Evolutionary conservation across 176 grass and related monocot species (phyloP), one percentile per base, ranked within the genome.

Genomic region (Bothriochloa decipiens): DNA sequence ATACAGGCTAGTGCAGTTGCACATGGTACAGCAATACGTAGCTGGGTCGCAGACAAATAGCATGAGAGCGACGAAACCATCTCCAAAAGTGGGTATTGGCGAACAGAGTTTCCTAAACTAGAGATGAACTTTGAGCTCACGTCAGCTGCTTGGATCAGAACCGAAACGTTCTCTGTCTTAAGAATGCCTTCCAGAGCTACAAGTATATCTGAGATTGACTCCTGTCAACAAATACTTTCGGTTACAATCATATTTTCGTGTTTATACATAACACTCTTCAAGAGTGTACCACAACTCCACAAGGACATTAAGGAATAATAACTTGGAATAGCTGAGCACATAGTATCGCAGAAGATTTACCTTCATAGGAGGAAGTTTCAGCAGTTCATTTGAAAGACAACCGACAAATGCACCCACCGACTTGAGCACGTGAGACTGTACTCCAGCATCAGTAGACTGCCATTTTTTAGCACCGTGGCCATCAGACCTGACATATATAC

Each of bases 351-450:
- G 16, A 68, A 81, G 26, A 8, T 55, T 55, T 68, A 94, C 92
- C 92, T 92, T 91, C 74, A 90, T 74, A 83, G 77, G 85, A 88
- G 90, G 70, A 81, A 88, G 87, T 20, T 41, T 76, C 26, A 88
- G 14, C 40, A 83, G 18, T 60, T 84, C 75, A 77, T 68, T 82
- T 9, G 92, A 78, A 23, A 92, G 26, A 70, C 70, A 92, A 35
- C 57, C 36, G 11, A 92, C 26, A 74, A 94, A 92, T 14, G 82
- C 55, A 70, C 79, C 17, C 47, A 74, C 78, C 11, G 87, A 81
- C 81, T 92, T 94, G 80, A 94, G 82, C 28, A 74, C 82, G 68
- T 92, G 90, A 22, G 85, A 86, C 84, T 94, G 90, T 74, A 87
- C 86, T 32, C 86, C 92, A 88, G 85, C 84, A 74, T 90, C 90